phyloP scores from a whole-genome alignment of 441 rosid species.

The Corymbia citriodora region DNA sequence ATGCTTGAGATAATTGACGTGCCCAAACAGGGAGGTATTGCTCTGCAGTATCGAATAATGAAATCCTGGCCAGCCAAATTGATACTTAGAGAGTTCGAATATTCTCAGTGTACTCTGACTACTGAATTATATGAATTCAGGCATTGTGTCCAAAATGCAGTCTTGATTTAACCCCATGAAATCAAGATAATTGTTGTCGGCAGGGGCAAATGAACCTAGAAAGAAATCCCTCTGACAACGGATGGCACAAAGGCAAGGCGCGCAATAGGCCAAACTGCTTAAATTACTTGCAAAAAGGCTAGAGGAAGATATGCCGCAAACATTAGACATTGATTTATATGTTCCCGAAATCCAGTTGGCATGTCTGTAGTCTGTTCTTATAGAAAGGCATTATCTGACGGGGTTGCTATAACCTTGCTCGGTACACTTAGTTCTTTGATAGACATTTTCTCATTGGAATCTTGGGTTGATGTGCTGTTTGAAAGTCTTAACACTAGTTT shows the following conservation, averaged over 20 bases:
- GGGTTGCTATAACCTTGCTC: neutral
- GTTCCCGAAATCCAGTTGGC: neutral
- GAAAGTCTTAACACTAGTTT: neutral
- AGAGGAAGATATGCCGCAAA: neutral
- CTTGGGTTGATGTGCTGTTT: neutral
- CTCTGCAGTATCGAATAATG: neutral
- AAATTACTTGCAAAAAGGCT: neutral
- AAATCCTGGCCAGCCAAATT: neutral
- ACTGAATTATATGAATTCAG: neutral
- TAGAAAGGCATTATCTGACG: neutral
- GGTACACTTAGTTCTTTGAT: neutral
- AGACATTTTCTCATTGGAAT: neutral
- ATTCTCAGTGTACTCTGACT: neutral
- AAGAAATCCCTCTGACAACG: neutral
- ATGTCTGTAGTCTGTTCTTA: neutral
- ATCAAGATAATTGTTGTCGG: neutral
- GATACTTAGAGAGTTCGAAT: neutral
- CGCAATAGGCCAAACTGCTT: neutral
- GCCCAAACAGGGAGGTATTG: neutral
- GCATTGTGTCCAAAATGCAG: neutral
- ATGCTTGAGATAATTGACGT: neutral
- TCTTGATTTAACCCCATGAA: neutral
- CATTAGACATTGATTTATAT: neutral
- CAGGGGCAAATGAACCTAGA: neutral
- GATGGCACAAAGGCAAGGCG: neutral